Evolutionary conservation across 2,329 filamentous ascomycete species (phyloP).

Genomic region (Neofusicoccum umdonicola): DNA sequence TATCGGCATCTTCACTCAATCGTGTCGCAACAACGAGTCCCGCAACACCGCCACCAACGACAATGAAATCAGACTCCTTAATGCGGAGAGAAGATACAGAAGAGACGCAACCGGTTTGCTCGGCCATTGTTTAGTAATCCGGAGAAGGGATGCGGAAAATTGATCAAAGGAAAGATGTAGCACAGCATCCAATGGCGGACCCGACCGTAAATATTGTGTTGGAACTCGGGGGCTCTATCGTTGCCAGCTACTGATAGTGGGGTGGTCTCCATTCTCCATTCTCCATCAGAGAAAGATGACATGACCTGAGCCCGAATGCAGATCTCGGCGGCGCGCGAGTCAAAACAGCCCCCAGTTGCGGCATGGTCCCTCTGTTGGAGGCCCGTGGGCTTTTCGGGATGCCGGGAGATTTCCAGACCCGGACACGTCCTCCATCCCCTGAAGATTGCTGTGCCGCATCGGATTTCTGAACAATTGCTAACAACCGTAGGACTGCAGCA

Average conservation of each 20-base stretch:
- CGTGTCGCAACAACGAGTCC: constrained; percentile 21
- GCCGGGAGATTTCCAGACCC: neutral
- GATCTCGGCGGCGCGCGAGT: neutral
- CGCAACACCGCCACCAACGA: constrained; percentile 21
- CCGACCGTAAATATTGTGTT: neutral
- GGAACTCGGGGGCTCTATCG: neutral
- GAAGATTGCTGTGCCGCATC: neutral
- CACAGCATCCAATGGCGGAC: too few relatives aligned
- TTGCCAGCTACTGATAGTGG: neutral
- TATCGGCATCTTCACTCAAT: constrained; percentile 26
- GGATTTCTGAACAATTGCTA: neutral
- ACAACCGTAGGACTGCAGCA: too few relatives aligned
- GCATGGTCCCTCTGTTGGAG: neutral
- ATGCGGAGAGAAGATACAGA: neutral
- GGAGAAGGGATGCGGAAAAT: neutral
- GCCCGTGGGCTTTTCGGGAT: neutral
- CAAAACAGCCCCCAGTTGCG: neutral
- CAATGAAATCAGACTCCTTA: constrained; percentile 17
- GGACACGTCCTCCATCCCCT: neutral
- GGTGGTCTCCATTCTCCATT: neutral
- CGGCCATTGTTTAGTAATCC: neutral
- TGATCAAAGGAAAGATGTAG: neutral
- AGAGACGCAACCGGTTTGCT: neutral
- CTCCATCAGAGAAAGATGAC: too few relatives aligned
- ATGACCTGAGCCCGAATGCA: too few relatives aligned